Base-by-base conservation (phyloP, 2,329 filamentous ascomycete genomes). In the Pseudogymnoascus sp. region DNA sequence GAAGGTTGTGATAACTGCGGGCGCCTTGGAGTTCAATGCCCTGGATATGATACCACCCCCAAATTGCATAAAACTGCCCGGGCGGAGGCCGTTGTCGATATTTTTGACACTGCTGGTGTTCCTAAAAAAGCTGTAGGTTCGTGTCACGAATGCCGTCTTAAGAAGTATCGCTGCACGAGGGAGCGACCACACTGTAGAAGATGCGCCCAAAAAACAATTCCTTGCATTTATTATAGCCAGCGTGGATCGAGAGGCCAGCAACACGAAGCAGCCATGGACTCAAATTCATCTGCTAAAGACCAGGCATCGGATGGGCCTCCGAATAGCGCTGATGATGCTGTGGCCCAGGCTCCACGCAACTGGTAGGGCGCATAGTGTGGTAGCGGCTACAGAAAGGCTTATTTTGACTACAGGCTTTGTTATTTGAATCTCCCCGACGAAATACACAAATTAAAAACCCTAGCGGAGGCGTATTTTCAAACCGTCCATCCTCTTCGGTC, bases 111-210 rank as follows among this genome's bases (percentile, higher is more conserved):
- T 7, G 61, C 70, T 5, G 68, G 69, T 35, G 64, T 71, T 28
- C 68, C 70, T 58, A 71, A 68, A 61, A 66, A 69, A 9, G 63
- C 66, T 14, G 64, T 71, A 18, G 67, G 69, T 9, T 69, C 70
- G 3, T 71, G 69, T 58, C 60, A 68, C 18, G 69, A 69, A 50
- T 71, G 70, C 22, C 66, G 68, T 25, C 41, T 60, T 5, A 65
- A 67, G 8, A 71, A 71, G 63, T 64, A 68, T 47, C 65, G 67
- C 15, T 71, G 70, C 61, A 63, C 67, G 14, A 65, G 65, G 43
- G 68, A 67, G 6, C 64, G 64, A n/a, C 70, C 69, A 4, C 61
- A 62, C 25, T 71, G 70, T 60, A 65, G 64, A 15, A 64, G 69
- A n/a, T 71, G 70, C 57, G 61, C 64, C n/a, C 33, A 66, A n/a